A percentile compares a stretch with the other conserved stretches of the same genome.
phyloP scores from a whole-genome alignment of 129 eudicot genomes.

The carrot (Daucus carota) region DNA sequence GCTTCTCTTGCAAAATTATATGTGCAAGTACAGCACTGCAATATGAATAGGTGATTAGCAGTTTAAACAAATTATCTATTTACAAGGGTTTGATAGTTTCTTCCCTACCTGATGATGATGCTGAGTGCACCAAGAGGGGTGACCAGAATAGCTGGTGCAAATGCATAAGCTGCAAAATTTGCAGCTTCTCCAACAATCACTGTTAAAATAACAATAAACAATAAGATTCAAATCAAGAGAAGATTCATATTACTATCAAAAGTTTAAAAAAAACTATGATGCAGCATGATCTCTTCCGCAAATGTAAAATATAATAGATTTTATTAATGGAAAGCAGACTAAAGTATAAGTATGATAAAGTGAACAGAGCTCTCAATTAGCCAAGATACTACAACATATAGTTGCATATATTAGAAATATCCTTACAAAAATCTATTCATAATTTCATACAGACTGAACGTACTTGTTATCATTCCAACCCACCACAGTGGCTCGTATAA shows the following conservation, averaged over 20 bases:
- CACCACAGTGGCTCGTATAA: slow-evolving; percentile 96
- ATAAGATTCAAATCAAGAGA: slow-evolving; percentile 11
- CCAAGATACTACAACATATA: neutral
- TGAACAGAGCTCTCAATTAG: neutral
- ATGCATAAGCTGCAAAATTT: slow-evolving; percentile 93
- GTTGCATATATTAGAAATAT: neutral
- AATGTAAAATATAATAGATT: neutral
- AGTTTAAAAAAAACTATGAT: neutral
- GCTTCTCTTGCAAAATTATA: slow-evolving; percentile 66
- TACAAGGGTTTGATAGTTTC: neutral
- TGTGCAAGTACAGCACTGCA: slow-evolving; percentile 97
- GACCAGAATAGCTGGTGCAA: slow-evolving; percentile 94
- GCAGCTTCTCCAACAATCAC: slow-evolving; percentile 98
- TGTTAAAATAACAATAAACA: slow-evolving; percentile 26
- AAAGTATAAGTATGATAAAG: neutral
- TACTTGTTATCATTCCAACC: slow-evolving; percentile 92
- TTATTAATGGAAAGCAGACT: neutral
- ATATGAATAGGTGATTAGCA: slow-evolving; percentile 24
- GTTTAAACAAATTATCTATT: neutral
- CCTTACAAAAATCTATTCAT: neutral
- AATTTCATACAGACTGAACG: slow-evolving; percentile 16
- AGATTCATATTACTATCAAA: neutral
- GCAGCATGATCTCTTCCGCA: neutral
- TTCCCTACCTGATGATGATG: slow-evolving; percentile 75
- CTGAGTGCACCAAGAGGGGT: slow-evolving; percentile 99